Evolutionary conservation across 2,329 filamentous ascomycete species (phyloP).

Genomic region (Diaporthe helianthi): DNA sequence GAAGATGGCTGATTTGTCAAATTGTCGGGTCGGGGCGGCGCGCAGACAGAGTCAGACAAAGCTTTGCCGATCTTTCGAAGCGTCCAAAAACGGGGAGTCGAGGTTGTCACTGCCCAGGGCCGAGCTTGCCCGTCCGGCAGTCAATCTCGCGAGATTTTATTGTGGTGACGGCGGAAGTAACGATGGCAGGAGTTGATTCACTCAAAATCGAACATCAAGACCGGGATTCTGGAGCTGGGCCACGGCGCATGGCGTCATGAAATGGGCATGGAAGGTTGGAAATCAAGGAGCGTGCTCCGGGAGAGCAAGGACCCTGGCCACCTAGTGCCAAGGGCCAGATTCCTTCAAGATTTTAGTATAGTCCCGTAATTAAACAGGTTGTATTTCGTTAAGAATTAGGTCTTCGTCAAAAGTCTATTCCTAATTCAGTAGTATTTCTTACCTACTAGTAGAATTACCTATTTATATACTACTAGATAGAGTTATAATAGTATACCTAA

Average conservation of each 20-base stretch:
- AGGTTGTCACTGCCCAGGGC: conserved; percentile 1
- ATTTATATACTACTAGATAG: too few relatives aligned
- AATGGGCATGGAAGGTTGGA: conserved; percentile 17
- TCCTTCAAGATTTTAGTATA: too few relatives aligned
- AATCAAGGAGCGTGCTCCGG: neutral
- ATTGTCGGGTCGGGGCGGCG: conserved; percentile 3
- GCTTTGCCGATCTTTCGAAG: neutral
- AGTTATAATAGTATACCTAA: too few relatives aligned
- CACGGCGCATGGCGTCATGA: conserved; percentile 29
- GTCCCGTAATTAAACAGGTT: too few relatives aligned
- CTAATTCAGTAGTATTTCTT: too few relatives aligned
- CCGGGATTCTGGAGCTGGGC: conserved; percentile 17
- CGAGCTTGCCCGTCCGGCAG: conserved; percentile 1
- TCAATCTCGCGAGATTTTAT: neutral
- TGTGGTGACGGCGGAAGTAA: neutral
- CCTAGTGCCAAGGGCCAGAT: too few relatives aligned
- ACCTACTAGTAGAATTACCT: too few relatives aligned
- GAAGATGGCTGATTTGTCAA: neutral
- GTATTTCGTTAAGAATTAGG: too few relatives aligned
- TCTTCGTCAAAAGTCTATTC: too few relatives aligned
- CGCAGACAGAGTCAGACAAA: conserved; percentile 18
- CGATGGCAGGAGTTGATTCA: neutral
- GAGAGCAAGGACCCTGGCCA: conserved; percentile 10
- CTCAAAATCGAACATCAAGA: neutral
- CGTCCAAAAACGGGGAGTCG: neutral